Conservation (phyloP, 2,329 filamentous ascomycete species). For the Talaromyces sp. region DNA sequence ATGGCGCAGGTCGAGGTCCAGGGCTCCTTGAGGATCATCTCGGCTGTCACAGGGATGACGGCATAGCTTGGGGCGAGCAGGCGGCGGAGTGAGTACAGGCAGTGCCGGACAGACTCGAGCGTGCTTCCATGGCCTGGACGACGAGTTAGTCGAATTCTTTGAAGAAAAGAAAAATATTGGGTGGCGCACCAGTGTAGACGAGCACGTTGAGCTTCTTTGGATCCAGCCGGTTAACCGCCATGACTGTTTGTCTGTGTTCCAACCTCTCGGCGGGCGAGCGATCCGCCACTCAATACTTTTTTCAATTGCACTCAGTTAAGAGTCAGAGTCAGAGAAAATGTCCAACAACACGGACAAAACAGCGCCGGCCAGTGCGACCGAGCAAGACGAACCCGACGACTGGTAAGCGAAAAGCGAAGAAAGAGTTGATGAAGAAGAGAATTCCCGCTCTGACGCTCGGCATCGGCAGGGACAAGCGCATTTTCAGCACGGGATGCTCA, state of each 20-base stretch:
- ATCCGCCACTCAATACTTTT: background rate
- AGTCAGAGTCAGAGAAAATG: conserved; percentile 37
- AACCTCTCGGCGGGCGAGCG: background rate
- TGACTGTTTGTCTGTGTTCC: conserved; percentile 14
- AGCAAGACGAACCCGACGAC: conserved; percentile 76
- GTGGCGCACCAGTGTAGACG: conserved; percentile 72
- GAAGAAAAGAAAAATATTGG: conserved; percentile 15
- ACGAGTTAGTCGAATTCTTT: conserved; percentile 25
- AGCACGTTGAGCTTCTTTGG: conserved; percentile 78
- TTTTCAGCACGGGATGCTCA: conserved; percentile 92
- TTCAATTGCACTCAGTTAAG: background rate
- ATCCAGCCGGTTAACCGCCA: conserved; percentile 40
- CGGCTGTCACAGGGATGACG: conserved; percentile 76
- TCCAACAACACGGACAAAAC: conserved; percentile 50
- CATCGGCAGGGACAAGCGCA: conserved; percentile 80
- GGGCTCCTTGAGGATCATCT: conserved; percentile 80
- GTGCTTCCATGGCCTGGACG: conserved; percentile 73
- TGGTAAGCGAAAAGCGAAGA: conserved; percentile 59
- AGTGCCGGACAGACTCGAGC: conserved; percentile 82
- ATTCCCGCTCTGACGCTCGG: conserved; percentile 16
- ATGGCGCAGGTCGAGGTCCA: conserved; percentile 84
- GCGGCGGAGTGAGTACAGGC: conserved; percentile 77
- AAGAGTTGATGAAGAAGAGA: conserved; percentile 4
- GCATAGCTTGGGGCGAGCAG: conserved; percentile 88
- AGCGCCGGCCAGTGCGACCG: conserved; percentile 29